These are phyloP conservation scores for Candida insectalens DNA, from an alignment of 805 yeast genomes.

Conservation along the genomic window DNA sequence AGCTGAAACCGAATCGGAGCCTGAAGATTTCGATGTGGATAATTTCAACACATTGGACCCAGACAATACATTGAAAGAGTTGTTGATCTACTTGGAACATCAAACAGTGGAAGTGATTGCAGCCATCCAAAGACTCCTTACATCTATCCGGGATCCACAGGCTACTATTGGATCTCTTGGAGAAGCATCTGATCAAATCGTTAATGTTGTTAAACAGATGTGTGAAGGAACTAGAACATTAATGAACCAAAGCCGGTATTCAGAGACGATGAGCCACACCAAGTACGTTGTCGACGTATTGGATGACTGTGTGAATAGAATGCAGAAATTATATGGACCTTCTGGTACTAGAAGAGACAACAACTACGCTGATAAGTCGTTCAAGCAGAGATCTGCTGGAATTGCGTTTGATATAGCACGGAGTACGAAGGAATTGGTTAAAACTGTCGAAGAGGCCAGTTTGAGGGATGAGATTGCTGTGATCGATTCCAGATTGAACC, in stretches of 20 bases:
- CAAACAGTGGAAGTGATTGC: constrained; percentile 88
- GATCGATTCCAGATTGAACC: constrained; percentile 52
- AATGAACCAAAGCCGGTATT: constrained; percentile 82
- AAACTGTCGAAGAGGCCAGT: constrained; percentile 92
- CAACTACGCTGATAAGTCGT: constrained; percentile 77
- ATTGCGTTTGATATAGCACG: constrained; percentile 94
- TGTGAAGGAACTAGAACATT: constrained; percentile 79
- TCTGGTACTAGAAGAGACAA: constrained; percentile 30
- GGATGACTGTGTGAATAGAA: constrained; percentile 76
- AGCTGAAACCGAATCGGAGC: constrained; percentile 4
- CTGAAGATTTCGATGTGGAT: constrained; percentile 48
- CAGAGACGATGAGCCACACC: constrained; percentile 81
- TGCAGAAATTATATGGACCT: constrained; percentile 55
- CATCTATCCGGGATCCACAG: constrained; percentile 67
- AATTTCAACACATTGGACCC: constrained; percentile 78
- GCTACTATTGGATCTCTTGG: constrained; percentile 69
- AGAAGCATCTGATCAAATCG: constrained; percentile 65
- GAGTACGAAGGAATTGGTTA: constrained; percentile 90
- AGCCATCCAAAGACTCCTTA: constrained; percentile 74
- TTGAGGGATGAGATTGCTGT: constrained; percentile 77
- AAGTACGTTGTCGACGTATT: constrained; percentile 82
- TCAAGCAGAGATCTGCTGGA: constrained; percentile 91
- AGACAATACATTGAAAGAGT: constrained; percentile 78
- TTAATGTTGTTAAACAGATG: constrained; percentile 74
- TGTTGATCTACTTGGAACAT: constrained; percentile 79